Conservation (phyloP, 768 basidiomycete genomes). For the Hypholoma sublateritium region DNA sequence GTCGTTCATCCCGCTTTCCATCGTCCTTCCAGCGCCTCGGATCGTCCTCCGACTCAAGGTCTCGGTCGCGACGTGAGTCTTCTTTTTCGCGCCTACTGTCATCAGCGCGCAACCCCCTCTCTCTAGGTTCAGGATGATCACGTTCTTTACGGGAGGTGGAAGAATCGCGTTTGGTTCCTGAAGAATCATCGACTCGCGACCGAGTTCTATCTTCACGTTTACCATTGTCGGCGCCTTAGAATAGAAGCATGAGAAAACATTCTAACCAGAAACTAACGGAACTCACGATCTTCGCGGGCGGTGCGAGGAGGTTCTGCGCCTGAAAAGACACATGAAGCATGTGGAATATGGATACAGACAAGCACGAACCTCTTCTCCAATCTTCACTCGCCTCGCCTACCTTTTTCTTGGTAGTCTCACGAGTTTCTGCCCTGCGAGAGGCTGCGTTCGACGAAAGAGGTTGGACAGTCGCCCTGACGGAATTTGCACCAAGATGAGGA, state of each 20-base stretch:
- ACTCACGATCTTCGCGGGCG: slow-evolving; percentile 63
- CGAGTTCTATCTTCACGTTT: slow-evolving; percentile 63
- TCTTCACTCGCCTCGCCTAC: slow-evolving; percentile 76
- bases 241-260: neutral
- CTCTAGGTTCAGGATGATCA: slow-evolving; percentile 33
- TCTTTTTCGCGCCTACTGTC: slow-evolving; percentile 43
- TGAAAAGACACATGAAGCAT: slow-evolving; percentile 21
- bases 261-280: neutral
- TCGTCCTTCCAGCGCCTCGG: slow-evolving; percentile 81
- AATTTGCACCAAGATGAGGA: slow-evolving; percentile 52
- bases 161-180: slow-evolving; percentile 56
- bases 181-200: slow-evolving; percentile 64
- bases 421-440: slow-evolving; percentile 54
- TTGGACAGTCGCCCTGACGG: slow-evolving; percentile 37
- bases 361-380: slow-evolving; percentile 74
- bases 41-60: slow-evolving; percentile 59
- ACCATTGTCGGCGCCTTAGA: slow-evolving; percentile 48
- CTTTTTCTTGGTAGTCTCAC: slow-evolving; percentile 66
- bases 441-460: slow-evolving; percentile 33
- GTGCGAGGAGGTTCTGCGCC: slow-evolving; percentile 50
- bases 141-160: slow-evolving; percentile 44
- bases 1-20: slow-evolving; percentile 75
- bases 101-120: slow-evolving; percentile 35
- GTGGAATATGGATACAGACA: slow-evolving; percentile 12
- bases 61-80: slow-evolving; percentile 36